phyloP scores from a whole-genome alignment of 2,329 filamentous ascomycete genomes.

The Oidium heveae region DNA sequence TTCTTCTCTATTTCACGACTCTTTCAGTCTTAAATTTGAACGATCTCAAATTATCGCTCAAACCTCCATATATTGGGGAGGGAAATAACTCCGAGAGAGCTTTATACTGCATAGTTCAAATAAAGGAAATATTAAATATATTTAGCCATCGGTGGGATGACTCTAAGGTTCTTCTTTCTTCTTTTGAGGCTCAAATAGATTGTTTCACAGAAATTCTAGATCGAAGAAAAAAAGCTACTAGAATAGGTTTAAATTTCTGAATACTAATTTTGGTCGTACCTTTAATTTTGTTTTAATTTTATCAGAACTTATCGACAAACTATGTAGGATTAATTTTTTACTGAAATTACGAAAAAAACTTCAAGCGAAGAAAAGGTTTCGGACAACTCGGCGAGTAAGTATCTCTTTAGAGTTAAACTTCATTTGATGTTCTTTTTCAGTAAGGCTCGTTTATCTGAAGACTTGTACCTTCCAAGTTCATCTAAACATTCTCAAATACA shows the following conservation, averaged over 20 bases:
- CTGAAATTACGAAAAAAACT: neutral
- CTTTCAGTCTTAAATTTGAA: slow-evolving; percentile 9
- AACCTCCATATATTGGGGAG: slow-evolving; percentile 17
- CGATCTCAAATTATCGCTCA: slow-evolving; percentile 25
- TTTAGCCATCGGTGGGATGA: slow-evolving; percentile 35
- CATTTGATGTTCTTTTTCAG: neutral
- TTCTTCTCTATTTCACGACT: slow-evolving; percentile 22
- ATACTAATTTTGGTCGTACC: neutral
- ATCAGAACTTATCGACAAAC: neutral
- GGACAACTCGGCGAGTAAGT: neutral
- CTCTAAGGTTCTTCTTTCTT: slow-evolving; percentile 25
- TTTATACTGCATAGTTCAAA: slow-evolving; percentile 26
- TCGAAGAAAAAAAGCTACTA: slow-evolving; percentile 13
- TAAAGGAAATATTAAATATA: slow-evolving; percentile 26
- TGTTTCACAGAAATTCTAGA: slow-evolving; percentile 16
- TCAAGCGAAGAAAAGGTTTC: neutral
- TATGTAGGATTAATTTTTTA: neutral
- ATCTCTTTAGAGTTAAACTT: neutral
- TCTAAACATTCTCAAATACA: neutral
- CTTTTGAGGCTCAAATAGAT: slow-evolving; percentile 20
- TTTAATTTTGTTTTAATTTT: neutral
- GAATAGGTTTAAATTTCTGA: neutral
- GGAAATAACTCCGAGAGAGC: slow-evolving; percentile 29
- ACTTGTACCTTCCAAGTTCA: neutral
- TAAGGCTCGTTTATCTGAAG: neutral